phyloP scores from a whole-genome alignment of 2,329 filamentous ascomycete genomes.

The Epichloe scottii region DNA sequence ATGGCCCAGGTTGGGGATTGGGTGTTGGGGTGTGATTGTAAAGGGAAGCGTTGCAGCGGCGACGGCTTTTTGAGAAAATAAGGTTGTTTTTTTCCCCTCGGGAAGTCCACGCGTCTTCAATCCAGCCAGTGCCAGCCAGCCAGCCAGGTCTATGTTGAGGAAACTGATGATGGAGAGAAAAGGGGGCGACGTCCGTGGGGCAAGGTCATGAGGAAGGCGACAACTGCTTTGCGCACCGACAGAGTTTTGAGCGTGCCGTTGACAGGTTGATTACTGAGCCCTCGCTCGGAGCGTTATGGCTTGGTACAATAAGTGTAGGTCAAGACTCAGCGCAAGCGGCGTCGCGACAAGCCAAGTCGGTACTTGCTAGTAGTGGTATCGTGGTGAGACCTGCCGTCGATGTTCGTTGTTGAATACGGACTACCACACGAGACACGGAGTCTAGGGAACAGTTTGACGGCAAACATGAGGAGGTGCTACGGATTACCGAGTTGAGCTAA shows the following conservation, averaged over 20 bases:
- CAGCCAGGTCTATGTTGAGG: background rate
- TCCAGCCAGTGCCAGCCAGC: no score
- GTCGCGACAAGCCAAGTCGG: no score
- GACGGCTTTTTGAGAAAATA: background rate
- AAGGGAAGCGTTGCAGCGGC: background rate
- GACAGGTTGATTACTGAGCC: background rate
- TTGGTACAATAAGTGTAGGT: no score
- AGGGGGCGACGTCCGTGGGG: background rate
- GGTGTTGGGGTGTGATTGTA: background rate
- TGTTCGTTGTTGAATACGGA: background rate
- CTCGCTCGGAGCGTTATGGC: background rate
- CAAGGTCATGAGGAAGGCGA: background rate
- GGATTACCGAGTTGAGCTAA: no score
- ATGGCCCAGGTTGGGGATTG: background rate
- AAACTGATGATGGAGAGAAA: background rate
- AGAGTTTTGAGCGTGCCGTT: background rate
- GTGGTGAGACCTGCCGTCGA: no score
- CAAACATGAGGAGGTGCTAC: no score
- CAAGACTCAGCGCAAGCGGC: no score
- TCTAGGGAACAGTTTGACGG: background rate
- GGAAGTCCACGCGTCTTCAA: no score
- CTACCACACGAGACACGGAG: slow-evolving; percentile 6
- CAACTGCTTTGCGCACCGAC: background rate
- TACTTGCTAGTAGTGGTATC: no score
- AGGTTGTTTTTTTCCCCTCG: background rate